phyloP scores from a whole-genome alignment of 805 yeast species.

The Lipomyces yamadae region DNA sequence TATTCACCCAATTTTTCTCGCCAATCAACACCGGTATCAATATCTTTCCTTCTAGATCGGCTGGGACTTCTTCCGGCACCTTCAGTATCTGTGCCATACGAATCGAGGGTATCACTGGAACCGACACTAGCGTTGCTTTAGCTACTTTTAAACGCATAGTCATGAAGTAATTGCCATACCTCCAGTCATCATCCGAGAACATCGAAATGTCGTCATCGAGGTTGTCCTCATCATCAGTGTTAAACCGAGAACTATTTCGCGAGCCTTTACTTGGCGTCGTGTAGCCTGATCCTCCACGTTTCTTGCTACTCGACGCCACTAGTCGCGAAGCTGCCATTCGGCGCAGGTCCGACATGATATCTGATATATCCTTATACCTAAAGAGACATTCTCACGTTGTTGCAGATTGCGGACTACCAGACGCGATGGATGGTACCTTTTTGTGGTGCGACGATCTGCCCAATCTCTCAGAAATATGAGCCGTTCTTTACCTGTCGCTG shows the following conservation, averaged over 20 bases:
- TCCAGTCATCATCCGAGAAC: constrained; percentile 34
- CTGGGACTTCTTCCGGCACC: constrained; percentile 19
- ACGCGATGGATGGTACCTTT: too few relatives aligned
- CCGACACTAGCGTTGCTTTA: constrained; percentile 15
- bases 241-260: constrained; percentile 10
- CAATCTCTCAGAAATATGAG: too few relatives aligned
- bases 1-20: constrained; percentile 26
- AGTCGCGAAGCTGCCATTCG: constrained; percentile 32
- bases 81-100: constrained; percentile 25
- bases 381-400: neutral
- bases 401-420: too few relatives aligned
- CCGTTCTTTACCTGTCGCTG: too few relatives aligned
- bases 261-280: constrained; percentile 5
- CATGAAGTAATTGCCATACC: constrained; percentile 11
- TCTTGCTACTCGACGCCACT: constrained; percentile 10
- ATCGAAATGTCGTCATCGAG: constrained; percentile 27
- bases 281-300: constrained; percentile 6
- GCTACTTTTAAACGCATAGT: neutral
- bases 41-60: constrained; percentile 23
- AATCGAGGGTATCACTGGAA: constrained; percentile 28
- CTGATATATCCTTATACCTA: neutral
- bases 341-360: constrained; percentile 27
- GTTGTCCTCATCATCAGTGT: constrained; percentile 27
- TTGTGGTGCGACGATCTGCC: too few relatives aligned
- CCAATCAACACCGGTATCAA: constrained; percentile 31